Evolutionary conservation across 345 rosid genomes (phyloP), one percentile per base, ranked within the genome.

Genomic region (Limnanthes douglasii): DNA sequence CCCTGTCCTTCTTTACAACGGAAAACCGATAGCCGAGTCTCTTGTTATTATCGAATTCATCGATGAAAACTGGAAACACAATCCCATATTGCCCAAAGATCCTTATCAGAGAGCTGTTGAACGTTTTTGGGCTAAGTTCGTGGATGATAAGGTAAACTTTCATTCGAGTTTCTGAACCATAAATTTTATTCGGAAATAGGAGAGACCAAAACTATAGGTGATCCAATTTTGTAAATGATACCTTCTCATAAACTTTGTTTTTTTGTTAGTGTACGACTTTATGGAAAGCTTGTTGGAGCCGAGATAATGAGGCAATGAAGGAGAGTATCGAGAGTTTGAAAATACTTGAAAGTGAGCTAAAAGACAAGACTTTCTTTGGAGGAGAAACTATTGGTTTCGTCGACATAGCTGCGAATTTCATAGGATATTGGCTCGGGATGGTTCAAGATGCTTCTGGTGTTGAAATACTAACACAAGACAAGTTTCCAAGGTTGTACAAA

Each of bases 301-400:
- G 18, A 9, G 48, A 18, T 22, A 17, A 39, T 11, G 42, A 46
- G 6, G 13, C n/a, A n/a, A 7, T 29, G 5, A 52, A 57, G 57
- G 82, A 72, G 50, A 71, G 70, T 5, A 2, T 2, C 2, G 57
- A 54, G 10, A 16, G 48, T 51, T 55, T 75, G 23, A 60, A 45
- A 50, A 14, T 8, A 3, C 62, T 79, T 0, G 93, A 72, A 48
- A 53, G 58, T 18, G 73, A 75, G 54, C 72, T 75, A 15, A 54
- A 38, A 18, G 59, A 59, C 19, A 72, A 61, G 46, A 69, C 1
- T 36, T 69, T 67, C 60, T 69, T 79, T 3, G 85, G 93, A 25
- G 76, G 81, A 25, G 76, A 79, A 7, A 65, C 16, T 4, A 56
- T 72, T 17, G 85, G 82, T 8, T 23, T 62, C 19, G 73, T 75